Evolutionary conservation across 2,329 filamentous ascomycete species (phyloP).

Genomic region (Nannizziopsis arthrosporioides): DNA sequence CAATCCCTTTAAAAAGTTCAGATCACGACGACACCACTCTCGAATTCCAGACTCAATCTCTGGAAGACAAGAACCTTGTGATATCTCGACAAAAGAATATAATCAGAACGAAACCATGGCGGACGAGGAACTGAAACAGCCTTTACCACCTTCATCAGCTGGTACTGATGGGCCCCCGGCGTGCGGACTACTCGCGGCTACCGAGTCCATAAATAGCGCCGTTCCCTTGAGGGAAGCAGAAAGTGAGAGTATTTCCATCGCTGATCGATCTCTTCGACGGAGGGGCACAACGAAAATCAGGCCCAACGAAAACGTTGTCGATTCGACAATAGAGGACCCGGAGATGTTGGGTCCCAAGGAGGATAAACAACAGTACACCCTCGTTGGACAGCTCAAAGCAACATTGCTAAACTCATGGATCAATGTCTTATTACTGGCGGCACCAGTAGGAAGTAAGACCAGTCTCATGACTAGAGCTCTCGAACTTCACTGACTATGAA

Average conservation of each 20-base stretch:
- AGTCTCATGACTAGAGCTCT: neutral
- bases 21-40: constrained; percentile 17
- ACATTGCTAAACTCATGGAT: constrained; percentile 76
- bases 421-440: constrained; percentile 67
- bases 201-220: constrained; percentile 2
- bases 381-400: constrained; percentile 41
- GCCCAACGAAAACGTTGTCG: constrained; percentile 11
- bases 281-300: neutral
- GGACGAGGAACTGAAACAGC: neutral
- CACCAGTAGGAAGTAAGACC: constrained; percentile 55
- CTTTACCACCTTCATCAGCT: constrained; percentile 11
- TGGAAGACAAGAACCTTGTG: constrained; percentile 13
- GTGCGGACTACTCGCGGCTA: neutral
- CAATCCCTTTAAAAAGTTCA: constrained; percentile 35
- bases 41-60: neutral
- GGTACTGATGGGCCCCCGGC: constrained; percentile 5
- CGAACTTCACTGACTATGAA: neutral
- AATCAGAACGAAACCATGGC: neutral
- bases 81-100: neutral
- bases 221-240: constrained; percentile 1
- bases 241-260: neutral
- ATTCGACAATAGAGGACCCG: constrained; percentile 1
- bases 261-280: neutral
- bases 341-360: constrained; percentile 6
- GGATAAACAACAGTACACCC: constrained; percentile 27